A percentile compares a stretch with the other conserved stretches of the same genome.
Evolutionary conservation across 2,329 filamentous ascomycete genomes (phyloP).

Genomic region (Onygenales sp.): DNA sequence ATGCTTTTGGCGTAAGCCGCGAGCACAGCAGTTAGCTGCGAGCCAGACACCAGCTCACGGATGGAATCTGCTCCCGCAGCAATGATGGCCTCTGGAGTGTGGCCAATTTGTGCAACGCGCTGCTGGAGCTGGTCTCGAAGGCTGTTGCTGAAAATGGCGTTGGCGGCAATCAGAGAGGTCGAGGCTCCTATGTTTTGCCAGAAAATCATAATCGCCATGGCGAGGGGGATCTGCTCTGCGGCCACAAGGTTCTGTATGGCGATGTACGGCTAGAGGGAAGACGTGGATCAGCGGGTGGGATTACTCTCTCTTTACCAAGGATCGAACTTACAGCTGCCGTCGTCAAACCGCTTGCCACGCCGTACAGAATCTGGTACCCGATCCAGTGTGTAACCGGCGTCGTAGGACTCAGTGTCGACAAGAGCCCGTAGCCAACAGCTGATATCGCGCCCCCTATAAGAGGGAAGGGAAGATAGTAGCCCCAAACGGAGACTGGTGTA

Average conservation of each 20-base stretch:
- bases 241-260: conserved; percentile 20
- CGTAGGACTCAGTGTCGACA: conserved; percentile 19
- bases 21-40: conserved; percentile 17
- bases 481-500: conserved; percentile 17
- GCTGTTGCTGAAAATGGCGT: conserved; percentile 19
- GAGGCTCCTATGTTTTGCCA: conserved; percentile 26
- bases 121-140: conserved; percentile 14
- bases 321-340: conserved; percentile 9
- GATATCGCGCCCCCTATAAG: conserved; percentile 19
- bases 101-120: conserved; percentile 10
- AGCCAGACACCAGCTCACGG: conserved; percentile 16
- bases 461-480: conserved; percentile 26
- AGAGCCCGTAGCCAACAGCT: conserved; percentile 22
- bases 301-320: not conserved
- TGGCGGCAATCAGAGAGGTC: conserved; percentile 20
- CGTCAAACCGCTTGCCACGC: conserved; percentile 11
- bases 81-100: conserved; percentile 15
- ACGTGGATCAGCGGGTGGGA: not conserved
- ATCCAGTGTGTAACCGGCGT: conserved; percentile 17
- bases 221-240: conserved; percentile 16
- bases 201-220: conserved; percentile 22
- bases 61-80: conserved; percentile 17
- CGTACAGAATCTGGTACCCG: conserved; percentile 22
- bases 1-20: conserved; percentile 19
- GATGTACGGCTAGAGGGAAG: conserved; percentile 14